Base-by-base conservation (phyloP, 1,284 basidiomycete species). In the Papiliotrema laurentii region DNA sequence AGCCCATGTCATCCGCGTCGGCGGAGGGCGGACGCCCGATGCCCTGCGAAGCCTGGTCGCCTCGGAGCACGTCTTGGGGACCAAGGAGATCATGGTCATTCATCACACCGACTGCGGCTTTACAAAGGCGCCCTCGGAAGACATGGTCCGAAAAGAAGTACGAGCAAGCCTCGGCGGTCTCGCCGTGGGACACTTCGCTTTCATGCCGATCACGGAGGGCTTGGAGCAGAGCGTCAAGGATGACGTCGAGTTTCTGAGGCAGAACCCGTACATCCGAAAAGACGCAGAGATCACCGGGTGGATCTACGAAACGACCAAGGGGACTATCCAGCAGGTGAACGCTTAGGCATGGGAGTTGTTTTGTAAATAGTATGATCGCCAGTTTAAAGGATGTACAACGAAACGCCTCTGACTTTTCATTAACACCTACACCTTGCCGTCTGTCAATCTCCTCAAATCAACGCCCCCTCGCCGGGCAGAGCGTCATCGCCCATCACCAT, bases 401-500 rank as follows among this genome's bases (percentile, higher is more conserved):
- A n/a, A n/a, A n/a, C n/a, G n/a, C n/a, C n/a, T n/a, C n/a, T n/a
- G n/a, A n/a, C n/a, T n/a, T n/a, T n/a, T n/a, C n/a, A n/a, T n/a
- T n/a, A n/a, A n/a, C n/a, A n/a, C n/a, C n/a, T n/a, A n/a, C n/a
- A n/a, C n/a, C n/a, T n/a, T n/a, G n/a, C n/a, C n/a, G n/a, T n/a
- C n/a, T n/a, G n/a, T n/a, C n/a, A n/a, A n/a, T n/a, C n/a, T n/a
- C n/a, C n/a, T 41, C 24, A 43, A n/a, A 28, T 47, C 36, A 47
- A 33, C 39, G 50, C 59, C 3, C 60, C 70, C 43, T 72, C 68
- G 1, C 62, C 67, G 26, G 66, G 52, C 10, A 59, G 31, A 47
- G 63, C 45, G 49, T 71, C 67, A 38, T 63, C 51, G 1, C 69
- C 68, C 63, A 69, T 69, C 28, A 73, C 53, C 60, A 70, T 65